Conservation (phyloP, 2,329 filamentous ascomycete genomes). For the Mariannaea elegans region DNA sequence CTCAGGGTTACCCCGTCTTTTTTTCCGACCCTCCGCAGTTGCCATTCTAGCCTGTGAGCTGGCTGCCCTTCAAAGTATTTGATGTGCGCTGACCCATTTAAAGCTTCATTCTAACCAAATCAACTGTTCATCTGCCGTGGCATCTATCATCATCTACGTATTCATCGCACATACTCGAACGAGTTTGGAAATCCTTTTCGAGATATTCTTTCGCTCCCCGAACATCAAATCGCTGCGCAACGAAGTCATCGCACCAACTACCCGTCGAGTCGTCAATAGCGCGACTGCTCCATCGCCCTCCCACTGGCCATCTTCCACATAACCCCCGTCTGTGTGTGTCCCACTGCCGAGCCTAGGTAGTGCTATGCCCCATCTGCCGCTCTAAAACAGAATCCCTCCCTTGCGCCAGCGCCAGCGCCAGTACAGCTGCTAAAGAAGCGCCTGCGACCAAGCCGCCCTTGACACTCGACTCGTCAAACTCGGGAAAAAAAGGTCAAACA, state of each 20-base stretch:
- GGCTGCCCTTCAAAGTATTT: constrained; percentile 4
- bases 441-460: constrained; percentile 14
- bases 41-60: constrained; percentile 18
- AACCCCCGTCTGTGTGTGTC: constrained; percentile 13
- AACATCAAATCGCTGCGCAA: neutral
- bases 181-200: neutral
- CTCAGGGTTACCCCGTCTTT: constrained; percentile 27
- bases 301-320: constrained; percentile 12
- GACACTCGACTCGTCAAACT: constrained; percentile 13
- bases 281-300: constrained; percentile 6
- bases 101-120: constrained; percentile 14
- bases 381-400: constrained; percentile 23
- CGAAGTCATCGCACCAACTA: constrained; percentile 1
- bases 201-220: neutral
- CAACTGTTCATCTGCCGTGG: constrained; percentile 13
- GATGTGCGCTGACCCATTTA: constrained; percentile 20
- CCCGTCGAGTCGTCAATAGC: constrained; percentile 13
- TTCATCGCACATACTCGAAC: neutral
- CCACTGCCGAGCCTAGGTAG: constrained; percentile 24
- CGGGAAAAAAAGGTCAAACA: constrained; percentile 10
- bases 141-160: neutral
- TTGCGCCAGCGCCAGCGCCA: constrained; percentile 23
- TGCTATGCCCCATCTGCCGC: constrained; percentile 21
- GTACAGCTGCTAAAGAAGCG: constrained; percentile 4
- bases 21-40: constrained; percentile 27